Conservation (phyloP, 257 asterid genomes). For the Nicotiana noctiflora region DNA sequence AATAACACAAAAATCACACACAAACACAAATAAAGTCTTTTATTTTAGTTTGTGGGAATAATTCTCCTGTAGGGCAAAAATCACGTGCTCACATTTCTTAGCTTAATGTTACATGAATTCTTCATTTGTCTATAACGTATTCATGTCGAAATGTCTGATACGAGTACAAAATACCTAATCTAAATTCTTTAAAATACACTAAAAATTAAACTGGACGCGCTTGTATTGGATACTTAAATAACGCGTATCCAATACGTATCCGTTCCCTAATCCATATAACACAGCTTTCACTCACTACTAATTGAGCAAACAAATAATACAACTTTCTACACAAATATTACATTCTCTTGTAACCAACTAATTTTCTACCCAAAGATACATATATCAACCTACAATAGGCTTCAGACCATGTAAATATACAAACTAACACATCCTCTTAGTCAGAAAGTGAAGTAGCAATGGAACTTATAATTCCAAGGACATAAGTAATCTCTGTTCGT, state of each 20-base stretch:
- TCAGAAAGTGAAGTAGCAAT: not conserved
- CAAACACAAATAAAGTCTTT: too few relatives aligned
- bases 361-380: constrained; percentile 15
- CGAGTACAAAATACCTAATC: not conserved
- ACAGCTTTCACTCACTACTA: not conserved
- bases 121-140: not conserved
- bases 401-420: constrained; percentile 8
- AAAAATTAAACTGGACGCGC: not conserved
- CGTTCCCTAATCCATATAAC: not conserved
- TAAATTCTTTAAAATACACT: not conserved
- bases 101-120: too few relatives aligned
- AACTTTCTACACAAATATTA: not conserved
- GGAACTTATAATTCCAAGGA: constrained; percentile 44
- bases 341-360: constrained; percentile 7
- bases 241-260: not conserved
- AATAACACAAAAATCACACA: too few relatives aligned
- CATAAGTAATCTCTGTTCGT: constrained; percentile 58
- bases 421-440: not conserved
- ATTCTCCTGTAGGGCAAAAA: too few relatives aligned
- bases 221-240: not conserved
- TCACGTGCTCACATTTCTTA: too few relatives aligned
- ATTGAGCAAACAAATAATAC: not conserved
- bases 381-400: constrained; percentile 24
- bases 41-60: too few relatives aligned
- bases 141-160: not conserved